Percentiles rank a stretch among this genome's conserved stretches.
phyloP scores from a whole-genome alignment of 768 basidiomycete species.

The Crassisporium funariophilum region DNA sequence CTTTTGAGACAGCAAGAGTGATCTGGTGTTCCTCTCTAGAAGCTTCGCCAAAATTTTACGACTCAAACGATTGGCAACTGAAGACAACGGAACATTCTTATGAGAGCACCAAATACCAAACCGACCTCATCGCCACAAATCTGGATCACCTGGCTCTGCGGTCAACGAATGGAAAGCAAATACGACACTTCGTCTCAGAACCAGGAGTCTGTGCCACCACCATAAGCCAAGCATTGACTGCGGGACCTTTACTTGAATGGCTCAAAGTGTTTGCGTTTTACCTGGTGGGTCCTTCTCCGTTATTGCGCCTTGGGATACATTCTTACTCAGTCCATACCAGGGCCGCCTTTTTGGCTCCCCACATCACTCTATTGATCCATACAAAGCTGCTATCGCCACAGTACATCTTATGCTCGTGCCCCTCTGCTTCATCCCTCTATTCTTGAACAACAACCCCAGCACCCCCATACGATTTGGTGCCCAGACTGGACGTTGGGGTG shows the following conservation, averaged over 20 bases:
- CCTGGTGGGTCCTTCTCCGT: conserved; percentile 46
- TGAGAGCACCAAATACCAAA: conserved; percentile 74
- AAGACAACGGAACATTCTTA: conserved; percentile 63
- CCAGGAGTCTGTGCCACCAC: conserved; percentile 74
- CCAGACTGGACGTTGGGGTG: conserved; percentile 58
- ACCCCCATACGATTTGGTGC: conserved; percentile 55
- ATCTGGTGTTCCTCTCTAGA: conserved; percentile 82
- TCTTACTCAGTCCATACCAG: conserved; percentile 37
- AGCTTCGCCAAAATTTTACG: conserved; percentile 53
- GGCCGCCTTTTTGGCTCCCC: conserved; percentile 69
- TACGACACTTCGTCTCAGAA: conserved; percentile 64
- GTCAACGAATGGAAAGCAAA: conserved; percentile 22
- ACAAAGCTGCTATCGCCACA: conserved; percentile 67
- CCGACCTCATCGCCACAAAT: conserved; percentile 61
- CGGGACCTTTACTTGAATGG: conserved; percentile 43
- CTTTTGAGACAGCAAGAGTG: conserved; percentile 54
- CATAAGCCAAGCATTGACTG: conserved; percentile 49
- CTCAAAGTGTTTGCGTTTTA: conserved; percentile 62
- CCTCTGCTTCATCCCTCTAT: conserved; percentile 42
- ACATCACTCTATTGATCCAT: conserved; percentile 61
- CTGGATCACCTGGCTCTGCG: conserved; percentile 50
- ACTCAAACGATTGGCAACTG: conserved; percentile 74
- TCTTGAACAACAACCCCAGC: conserved; percentile 16
- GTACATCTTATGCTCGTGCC: conserved; percentile 70
- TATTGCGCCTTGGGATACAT: not conserved